A percentile compares a stretch with the other conserved stretches of the same genome.
Conservation (phyloP, 2,329 filamentous ascomycete genomes). For the Monosporascus ibericus region DNA sequence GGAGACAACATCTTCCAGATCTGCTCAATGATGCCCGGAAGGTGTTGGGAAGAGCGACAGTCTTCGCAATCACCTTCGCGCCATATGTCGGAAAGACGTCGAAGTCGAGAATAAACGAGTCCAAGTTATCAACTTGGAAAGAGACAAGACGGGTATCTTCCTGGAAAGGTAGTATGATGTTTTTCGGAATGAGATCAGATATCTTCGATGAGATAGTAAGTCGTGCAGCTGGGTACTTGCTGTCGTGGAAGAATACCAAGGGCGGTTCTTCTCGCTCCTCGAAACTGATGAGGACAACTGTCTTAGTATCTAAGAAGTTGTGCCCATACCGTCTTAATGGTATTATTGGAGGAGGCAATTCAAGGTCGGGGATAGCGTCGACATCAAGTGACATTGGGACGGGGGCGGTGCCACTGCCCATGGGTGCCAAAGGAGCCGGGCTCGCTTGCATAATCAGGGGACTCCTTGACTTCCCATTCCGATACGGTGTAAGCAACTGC, state of each 20-base stretch:
- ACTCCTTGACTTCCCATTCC: conserved; percentile 36
- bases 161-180: conserved; percentile 90
- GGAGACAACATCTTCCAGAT: conserved; percentile 75
- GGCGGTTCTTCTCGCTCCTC: conserved; percentile 69
- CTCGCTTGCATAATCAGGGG: conserved; percentile 37
- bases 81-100: conserved; percentile 97
- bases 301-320: conserved; percentile 97
- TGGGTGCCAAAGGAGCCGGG: conserved; percentile 31
- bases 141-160: conserved; percentile 91
- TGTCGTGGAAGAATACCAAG: conserved; percentile 92
- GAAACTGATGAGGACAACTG: conserved; percentile 88
- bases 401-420: conserved; percentile 44
- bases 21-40: conserved; percentile 73
- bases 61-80: conserved; percentile 94
- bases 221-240: conserved; percentile 90
- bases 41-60: conserved; percentile 80
- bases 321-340: conserved; percentile 91
- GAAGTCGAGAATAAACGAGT: conserved; percentile 91
- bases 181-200: conserved; percentile 92
- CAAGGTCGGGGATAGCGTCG: conserved; percentile 87
- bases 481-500: conserved; percentile 67
- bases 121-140: conserved; percentile 91
- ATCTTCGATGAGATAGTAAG: conserved; percentile 95
- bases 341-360: conserved; percentile 91
- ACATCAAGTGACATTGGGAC: conserved; percentile 64